Evolutionary conservation across 163 green algal species (phyloP), one percentile per base, ranked within the genome.

Genomic region (Chlorella variabilis): DNA sequence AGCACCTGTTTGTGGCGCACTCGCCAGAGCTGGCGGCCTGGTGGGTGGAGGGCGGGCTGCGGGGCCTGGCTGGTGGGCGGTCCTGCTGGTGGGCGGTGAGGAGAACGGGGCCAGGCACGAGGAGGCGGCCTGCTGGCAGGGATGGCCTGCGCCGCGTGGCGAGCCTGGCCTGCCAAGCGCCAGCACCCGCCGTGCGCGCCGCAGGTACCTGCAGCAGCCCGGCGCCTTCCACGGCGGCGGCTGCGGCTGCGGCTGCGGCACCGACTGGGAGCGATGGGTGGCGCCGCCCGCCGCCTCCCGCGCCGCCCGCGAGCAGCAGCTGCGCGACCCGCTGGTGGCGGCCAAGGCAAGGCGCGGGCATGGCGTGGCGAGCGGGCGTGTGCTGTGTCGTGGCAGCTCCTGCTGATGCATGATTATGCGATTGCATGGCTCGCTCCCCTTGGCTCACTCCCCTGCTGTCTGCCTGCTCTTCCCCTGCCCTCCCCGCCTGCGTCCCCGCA

Each of bases 151-250:
- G n/a, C n/a, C n/a, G n/a, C n/a, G n/a, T n/a, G n/a, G n/a, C n/a
- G n/a, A n/a, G n/a, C n/a, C n/a, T n/a, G n/a, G n/a, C n/a, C n/a
- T n/a, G n/a, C n/a, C n/a, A n/a, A n/a, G n/a, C n/a, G n/a, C n/a
- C n/a, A n/a, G n/a, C n/a, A n/a, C n/a, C n/a, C n/a, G n/a, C n/a
- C n/a, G n/a, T n/a, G n/a, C n/a, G n/a, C 42, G n/a, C 3, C 38
- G 42, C 75, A 82, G 75, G 77, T 83, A 83, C 36, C 36, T 83
- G 65, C 9, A 65, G 11, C 66, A 83, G 27, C 62, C 65, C 0
- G 77, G 27, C 21, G 66, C 63, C 0, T 49, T 83, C 34, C 68
- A 51, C 13, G 38, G 63, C 33, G 51, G 42, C 42, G 21, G 29
- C 61, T 74, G 61, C 62, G 1, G 6, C 54, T 80, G 77, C 65